Evolutionary conservation across 352 stramenopile species (phyloP).

Genomic region (Phytophthora ohioensis): DNA sequence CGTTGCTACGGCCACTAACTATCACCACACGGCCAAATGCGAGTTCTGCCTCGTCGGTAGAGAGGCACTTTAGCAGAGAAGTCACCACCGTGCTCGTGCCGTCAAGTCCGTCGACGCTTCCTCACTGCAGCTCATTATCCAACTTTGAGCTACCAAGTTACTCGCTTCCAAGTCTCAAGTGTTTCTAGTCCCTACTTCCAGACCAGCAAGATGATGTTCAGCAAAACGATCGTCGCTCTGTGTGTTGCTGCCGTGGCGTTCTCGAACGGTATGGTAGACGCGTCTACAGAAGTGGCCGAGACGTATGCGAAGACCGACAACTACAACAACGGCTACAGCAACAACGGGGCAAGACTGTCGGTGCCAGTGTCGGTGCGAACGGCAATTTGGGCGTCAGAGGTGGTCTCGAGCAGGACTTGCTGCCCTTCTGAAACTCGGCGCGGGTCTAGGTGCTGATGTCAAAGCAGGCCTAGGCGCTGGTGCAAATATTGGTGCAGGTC

Average conservation of each 20-base stretch:
- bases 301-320: slow-evolving; percentile 2
- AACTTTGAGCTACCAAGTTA: slow-evolving; percentile 3
- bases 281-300: background rate
- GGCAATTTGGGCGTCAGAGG: background rate
- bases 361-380: background rate
- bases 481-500: background rate
- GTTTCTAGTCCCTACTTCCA: too few species aligned
- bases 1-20: background rate
- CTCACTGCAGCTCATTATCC: slow-evolving; percentile 1
- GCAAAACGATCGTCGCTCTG: background rate
- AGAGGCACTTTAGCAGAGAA: background rate
- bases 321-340: background rate
- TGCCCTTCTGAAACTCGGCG: background rate
- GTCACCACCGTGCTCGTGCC: background rate
- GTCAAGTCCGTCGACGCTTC: background rate
- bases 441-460: background rate
- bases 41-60: background rate
- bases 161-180: slow-evolving; percentile 1
- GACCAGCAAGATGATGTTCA: too few species aligned
- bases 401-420: background rate
- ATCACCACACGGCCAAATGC: background rate
- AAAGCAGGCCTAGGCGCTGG: background rate
- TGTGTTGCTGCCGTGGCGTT: slow-evolving; percentile 7
- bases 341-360: background rate
- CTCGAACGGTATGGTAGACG: slow-evolving; percentile 6